Evolutionary conservation across 371 early-diverging fungal genomes (phyloP), one percentile per base, ranked within the genome.

Genomic region (Batrachochytrium dendrobatidis): DNA sequence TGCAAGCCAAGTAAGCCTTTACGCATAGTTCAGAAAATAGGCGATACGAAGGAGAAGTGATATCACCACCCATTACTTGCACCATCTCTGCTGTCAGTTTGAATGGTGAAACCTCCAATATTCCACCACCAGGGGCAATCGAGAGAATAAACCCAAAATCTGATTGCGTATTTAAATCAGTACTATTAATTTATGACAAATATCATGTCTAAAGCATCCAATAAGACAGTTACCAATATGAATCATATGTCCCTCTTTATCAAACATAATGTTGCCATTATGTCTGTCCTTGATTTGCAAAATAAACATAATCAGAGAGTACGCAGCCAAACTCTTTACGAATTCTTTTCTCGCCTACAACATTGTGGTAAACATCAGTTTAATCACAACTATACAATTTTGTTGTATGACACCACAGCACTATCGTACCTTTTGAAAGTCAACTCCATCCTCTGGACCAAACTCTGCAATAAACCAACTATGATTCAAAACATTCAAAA

Each of bases 81-180:
- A 99, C 84, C 87, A 99, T 98, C 73, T 99, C 99, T 5, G 90
- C 81, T 0, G 99, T 99, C 64, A 99, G 78, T 76, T 99, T 99
- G 84, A 99, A 96, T 0, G 99, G 99, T 1, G 94, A 86, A n/a
- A 83, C 86, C 73, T 99, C 99, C 67, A 99, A 92, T 28, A 87
- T 95, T 57, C 95, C 88, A 20, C 99, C 99, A 58, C 99, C 99
- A 0, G 99, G 99, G 7, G 98, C 91, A 61, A 99, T 98, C 60
- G 96, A 98, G 46, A 99, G 81, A 61, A 99, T 98, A 69, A 98
- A 99, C 17, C 99, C 99, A 73, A 99, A 99, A 73, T 99, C 99
- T 85, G 58, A 20, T 26, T 20, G 39, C 39, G 39, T 39, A n/a
- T 39, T n/a, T 15, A n/a, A 17, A 17, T 39, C 43, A 39, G 17